Evolutionary conservation across 192 early-diverging fungal species (phyloP).

Genomic region (Coemansia aciculifera): DNA sequence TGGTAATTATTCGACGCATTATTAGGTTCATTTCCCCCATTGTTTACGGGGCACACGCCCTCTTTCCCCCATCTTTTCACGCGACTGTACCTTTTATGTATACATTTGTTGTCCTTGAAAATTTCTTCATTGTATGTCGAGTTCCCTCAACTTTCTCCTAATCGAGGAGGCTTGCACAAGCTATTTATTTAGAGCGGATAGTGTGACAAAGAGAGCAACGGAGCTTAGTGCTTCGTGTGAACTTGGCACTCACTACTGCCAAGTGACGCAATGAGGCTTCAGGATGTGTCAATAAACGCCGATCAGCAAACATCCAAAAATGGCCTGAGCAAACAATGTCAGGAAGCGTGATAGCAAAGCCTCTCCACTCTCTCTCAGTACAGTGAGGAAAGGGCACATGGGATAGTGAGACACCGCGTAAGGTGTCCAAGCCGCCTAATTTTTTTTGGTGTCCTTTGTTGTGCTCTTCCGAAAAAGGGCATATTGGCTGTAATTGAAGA

Average conservation of each 20-base stretch:
- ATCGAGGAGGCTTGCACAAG: neutral
- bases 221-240: neutral
- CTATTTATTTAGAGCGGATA: neutral
- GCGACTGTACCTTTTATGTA: neutral
- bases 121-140: neutral
- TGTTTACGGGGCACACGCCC: neutral
- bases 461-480: neutral
- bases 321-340: neutral
- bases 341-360: neutral
- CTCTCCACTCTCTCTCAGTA: neutral
- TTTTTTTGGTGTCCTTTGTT: neutral
- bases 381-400: neutral
- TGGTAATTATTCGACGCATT: slow-evolving; percentile 1
- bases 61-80: slow-evolving; percentile 2
- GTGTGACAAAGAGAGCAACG: neutral
- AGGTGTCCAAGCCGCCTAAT: slow-evolving; percentile 2
- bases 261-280: slow-evolving; percentile 9
- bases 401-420: neutral
- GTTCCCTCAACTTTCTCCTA: neutral
- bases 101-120: neutral
- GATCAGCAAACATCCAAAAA: neutral
- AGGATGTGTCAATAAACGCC: neutral
- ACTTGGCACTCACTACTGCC: neutral
- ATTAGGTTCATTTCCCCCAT: neutral
- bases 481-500: slow-evolving; percentile 9